Evolutionary conservation across 805 yeast genomes (phyloP), one percentile per base, ranked within the genome.

Genomic region (Candida ipomoeae): DNA sequence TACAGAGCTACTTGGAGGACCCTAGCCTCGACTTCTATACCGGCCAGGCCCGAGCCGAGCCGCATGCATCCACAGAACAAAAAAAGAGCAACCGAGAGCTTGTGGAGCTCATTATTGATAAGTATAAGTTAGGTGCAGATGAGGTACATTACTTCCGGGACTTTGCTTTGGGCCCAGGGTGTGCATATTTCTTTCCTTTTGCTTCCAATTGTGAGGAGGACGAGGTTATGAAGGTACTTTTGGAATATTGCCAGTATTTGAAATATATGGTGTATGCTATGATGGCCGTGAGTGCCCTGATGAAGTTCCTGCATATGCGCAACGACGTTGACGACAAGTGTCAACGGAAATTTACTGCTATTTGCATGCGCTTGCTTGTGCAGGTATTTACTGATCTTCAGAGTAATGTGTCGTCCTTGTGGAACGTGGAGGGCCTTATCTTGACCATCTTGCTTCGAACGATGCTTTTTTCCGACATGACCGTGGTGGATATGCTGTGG

Each of bases 371-470:
- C 23, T 52, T 56, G 26, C 49, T 58, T 5, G 60, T 56, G 49
- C 54, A 54, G 18, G 60, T 59, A 3, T 58, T 58, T 33, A 54
- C 55, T 23, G 60, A 58, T 49, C 37, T 58, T 32, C 48, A 35
- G 15, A 55, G 48, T 48, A 51, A 57, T 37, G 58, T 51, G 31
- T 40, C 48, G 43, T 51, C 55, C 40, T 58, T 58, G 34, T 53
- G 60, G 56, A 56, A 63, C 43, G 62, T 64, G 36, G 68, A 64
- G 48, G 59, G 60, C 38, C 53, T 64, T 7, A 55, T 64, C 11
- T 55, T 64, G 21, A 64, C 68, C 6, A 64, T 64, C 44, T 50
- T 64, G 17, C 49, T 62, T 31, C 55, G 63, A 15, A 62, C 68
- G 3, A 57, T 61, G 55, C 55, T 53, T 17, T 62, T 61, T 39